Base-by-base conservation (phyloP, 345 rosid species). In the Syzygium jambos region DNA sequence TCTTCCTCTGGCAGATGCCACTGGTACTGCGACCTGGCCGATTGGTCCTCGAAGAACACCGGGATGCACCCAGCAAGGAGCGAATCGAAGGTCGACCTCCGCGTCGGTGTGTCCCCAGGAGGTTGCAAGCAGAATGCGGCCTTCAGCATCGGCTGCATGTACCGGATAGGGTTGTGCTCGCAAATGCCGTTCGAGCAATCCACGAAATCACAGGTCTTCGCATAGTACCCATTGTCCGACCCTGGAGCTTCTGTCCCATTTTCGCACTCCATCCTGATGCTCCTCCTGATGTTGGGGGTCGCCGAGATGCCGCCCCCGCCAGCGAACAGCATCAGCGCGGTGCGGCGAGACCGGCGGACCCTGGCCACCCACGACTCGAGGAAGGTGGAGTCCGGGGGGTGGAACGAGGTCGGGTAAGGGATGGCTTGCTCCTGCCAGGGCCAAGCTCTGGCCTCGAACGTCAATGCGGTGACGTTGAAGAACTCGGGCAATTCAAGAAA, bases 361-460 rank as follows among this genome's bases (percentile, higher is more conserved):
- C 96, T 90, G 9, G 91, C 93, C 85, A 94, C 86, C 99, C 99
- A 97, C 1, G 95, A 92, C n/a, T 94, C 93, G 0, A 95, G 86
- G 65, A 94, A 90, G 49, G 91, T 91, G 63, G 92, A 88, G 91
- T 88, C 95, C 14, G 96, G 93, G 3, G 99, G 99, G 82, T 98
- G 99, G 90, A 94, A 98, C 84, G 99, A 95, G 11, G 98, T 98
- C 82, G 98, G 96, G 52, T 96, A 95, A 80, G 99, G 99, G 73
- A 96, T 92, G 16, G 97, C 97, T 52, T 94, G 97, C 84, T 98
- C 99, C 90, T 98, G 99, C 99, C 98, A 96, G 14, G 98, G 92
- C 98, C 98, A 96, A 12, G 90, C 51, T 52, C 99, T 93, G 8
- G 93, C 88, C 85, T 98, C 98, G 6, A 93, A 90, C 29, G 95